Percentiles rank a stretch among this genome's conserved stretches.
Conservation (phyloP, 1,284 basidiomycete species). For the Moesziomyces sp. region DNA sequence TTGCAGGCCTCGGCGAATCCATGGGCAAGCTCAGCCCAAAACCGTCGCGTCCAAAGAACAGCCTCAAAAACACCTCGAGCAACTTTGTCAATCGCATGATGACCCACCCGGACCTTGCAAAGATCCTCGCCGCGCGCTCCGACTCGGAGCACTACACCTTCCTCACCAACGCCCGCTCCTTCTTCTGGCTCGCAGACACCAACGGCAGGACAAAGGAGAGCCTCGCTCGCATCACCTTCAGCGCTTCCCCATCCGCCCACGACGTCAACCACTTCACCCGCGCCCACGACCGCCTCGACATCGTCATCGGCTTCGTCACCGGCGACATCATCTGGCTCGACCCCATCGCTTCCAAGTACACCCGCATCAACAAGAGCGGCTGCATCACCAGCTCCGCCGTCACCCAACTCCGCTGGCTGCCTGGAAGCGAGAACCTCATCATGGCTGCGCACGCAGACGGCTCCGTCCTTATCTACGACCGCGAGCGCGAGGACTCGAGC, state of each 20-base stretch:
- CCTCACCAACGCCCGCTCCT: conserved; percentile 55
- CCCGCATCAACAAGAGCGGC: conserved; percentile 90
- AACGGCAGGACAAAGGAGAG: conserved; percentile 69
- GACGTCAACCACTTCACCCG: conserved; percentile 83
- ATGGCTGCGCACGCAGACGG: conserved; percentile 91
- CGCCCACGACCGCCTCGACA: conserved; percentile 81
- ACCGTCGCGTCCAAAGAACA: conserved; percentile 81
- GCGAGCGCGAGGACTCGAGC: conserved; percentile 83
- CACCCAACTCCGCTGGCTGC: conserved; percentile 88
- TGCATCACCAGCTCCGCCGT: conserved; percentile 82
- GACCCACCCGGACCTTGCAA: conserved; percentile 79
- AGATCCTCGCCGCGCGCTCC: conserved; percentile 74
- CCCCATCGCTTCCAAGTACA: conserved; percentile 84
- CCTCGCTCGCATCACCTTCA: conserved; percentile 83
- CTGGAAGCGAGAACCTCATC: conserved; percentile 77
- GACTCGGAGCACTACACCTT: conserved; percentile 71
- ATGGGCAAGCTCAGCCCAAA: conserved; percentile 48
- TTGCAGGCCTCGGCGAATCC: conserved; percentile 40
- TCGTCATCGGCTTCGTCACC: conserved; percentile 89
- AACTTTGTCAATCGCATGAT: conserved; percentile 88
- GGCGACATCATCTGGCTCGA: conserved; percentile 86
- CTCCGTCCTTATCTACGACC: conserved; percentile 85
- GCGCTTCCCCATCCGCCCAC: conserved; percentile 81
- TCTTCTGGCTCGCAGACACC: conserved; percentile 57
- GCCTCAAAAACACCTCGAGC: conserved; percentile 85